phyloP scores from a whole-genome alignment of 257 asterid species.

The Paraleonurus japonicus region DNA sequence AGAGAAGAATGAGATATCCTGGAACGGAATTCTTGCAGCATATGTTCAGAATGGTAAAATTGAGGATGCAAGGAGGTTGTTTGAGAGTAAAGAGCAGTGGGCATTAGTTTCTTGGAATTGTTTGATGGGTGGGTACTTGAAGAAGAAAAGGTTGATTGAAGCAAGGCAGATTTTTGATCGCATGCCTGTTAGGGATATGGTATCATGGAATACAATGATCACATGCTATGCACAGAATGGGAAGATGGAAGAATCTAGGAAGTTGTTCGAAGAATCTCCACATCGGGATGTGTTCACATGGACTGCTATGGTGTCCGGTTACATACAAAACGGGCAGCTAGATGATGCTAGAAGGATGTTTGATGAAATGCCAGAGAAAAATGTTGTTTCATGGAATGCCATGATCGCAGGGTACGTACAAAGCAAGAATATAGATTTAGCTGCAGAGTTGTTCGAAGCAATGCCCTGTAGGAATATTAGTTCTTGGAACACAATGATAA shows the following conservation, averaged over 20 bases:
- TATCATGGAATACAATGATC: conserved; percentile 89
- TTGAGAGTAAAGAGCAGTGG: conserved; percentile 73
- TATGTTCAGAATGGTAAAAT: conserved; percentile 80
- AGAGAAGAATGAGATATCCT: conserved; percentile 76
- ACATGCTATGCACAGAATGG: conserved; percentile 82
- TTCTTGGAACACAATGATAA: conserved; percentile 94
- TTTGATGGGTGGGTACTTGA: conserved; percentile 90
- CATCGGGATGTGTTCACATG: conserved; percentile 71
- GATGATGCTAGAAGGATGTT: conserved; percentile 71
- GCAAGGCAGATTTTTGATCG: conserved; percentile 61
- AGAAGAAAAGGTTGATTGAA: conserved; percentile 68
- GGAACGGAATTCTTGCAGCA: conserved; percentile 90
- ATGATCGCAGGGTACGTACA: conserved; percentile 90
- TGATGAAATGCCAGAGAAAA: conserved; percentile 79
- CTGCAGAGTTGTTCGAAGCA: conserved; percentile 69
- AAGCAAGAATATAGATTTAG: conserved; percentile 63
- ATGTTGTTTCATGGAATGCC: conserved; percentile 86
- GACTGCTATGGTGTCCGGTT: conserved; percentile 91
- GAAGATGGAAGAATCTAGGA: conserved; percentile 59
- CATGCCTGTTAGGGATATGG: conserved; percentile 76
- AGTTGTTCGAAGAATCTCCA: conserved; percentile 70
- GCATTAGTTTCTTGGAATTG: conserved; percentile 91
- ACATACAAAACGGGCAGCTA: conserved; percentile 73
- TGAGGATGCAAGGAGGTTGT: conserved; percentile 76
- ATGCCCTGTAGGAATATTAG: conserved; percentile 76